Evolutionary conservation across 1,284 basidiomycete species (phyloP), one percentile per base, ranked within the genome.

Genomic region (Ganoderma boninense): DNA sequence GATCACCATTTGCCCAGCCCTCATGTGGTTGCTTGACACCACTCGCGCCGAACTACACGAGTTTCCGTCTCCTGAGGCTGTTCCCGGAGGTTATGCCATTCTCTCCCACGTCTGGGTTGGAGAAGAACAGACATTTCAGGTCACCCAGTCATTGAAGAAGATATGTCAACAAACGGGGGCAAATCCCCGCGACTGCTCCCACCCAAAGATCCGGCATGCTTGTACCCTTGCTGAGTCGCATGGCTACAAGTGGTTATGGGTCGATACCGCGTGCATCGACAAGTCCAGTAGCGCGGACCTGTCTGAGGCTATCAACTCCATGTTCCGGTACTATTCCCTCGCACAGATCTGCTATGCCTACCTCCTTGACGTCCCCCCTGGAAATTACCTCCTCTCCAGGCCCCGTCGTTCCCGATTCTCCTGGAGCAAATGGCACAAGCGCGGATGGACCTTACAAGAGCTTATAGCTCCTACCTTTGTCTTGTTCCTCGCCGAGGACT

Each of bases 391-490:
- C n/a, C n/a, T n/a, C n/a, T n/a, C n/a, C n/a, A n/a, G n/a, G n/a
- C n/a, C n/a, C n/a, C n/a, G n/a, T n/a, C n/a, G n/a, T n/a, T n/a
- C n/a, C n/a, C n/a, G n/a, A n/a, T n/a, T n/a, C n/a, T n/a, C n/a
- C n/a, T n/a, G n/a, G 35, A 63, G 62, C 43, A 23, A 35, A 16
- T 63, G 62, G 62, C 46, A 63, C 29, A 63, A 26, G 10, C 62
- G 62, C 46, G 62, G 62, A 1, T 63, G 62, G 62, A 63, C 62
- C 4, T 14, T 63, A 32, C 62, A 63, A 43, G 62, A 63, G 20
- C 62, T 63, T 18, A 29, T 63, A 81, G 90, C 75, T n/a, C 44
- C 62, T 2, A 18, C 20, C 16, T 32, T 43, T 6, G 44, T 63
- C 14, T 5, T 63, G 16, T 63, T 63, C 23, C 29, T 63, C 7